Base-by-base conservation (phyloP, 257 asterid genomes). In the Oldenlandia corymbosa region DNA sequence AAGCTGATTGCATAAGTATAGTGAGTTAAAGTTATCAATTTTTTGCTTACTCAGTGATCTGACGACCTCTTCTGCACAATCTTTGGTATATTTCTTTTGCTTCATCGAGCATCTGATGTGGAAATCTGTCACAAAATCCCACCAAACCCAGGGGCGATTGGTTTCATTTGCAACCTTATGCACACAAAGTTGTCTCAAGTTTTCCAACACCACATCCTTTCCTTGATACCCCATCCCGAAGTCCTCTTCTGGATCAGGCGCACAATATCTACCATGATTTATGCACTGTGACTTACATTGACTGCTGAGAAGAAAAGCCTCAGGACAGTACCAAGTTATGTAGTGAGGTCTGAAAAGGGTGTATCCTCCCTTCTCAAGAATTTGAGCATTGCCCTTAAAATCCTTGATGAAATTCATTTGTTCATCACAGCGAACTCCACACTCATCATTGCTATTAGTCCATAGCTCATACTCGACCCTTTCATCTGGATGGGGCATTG, bases 231-330 rank as follows among this genome's bases (percentile, higher is more conserved):
- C 97, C 54, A 69, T 69, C 31, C 82, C 76, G 58, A 90, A 90
- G 61, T 90, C 86, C 73, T 83, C 81, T 48, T 90, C 97, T 0
- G 97, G 97, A 58, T 90, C 97, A 5, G 97, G 97, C 1, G 96
- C 95, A 11, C 97, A 87, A 46, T 90, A 90, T 65, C 97, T 80
- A 31, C 97, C 97, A 17, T 69, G 86, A 75, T 90, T 90, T 47
- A 90, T 90, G 79, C 97, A 90, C 76, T 90, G 97, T 23, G 95
- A 83, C 80, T 73, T 85, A 69, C 97, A 90, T 64, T 90, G 97
- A 17, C 73, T 75, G 68, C 82, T 85, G 28, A 73, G 81, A 18
- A 87, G 48, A 58, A 90, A 90, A 5, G 91, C 82, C 18, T 63
- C 72, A 14, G 97, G 97, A 67, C 97, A 90, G 63, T 83, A 90